phyloP scores from a whole-genome alignment of 305 asterid species.

The Lippia alba region DNA sequence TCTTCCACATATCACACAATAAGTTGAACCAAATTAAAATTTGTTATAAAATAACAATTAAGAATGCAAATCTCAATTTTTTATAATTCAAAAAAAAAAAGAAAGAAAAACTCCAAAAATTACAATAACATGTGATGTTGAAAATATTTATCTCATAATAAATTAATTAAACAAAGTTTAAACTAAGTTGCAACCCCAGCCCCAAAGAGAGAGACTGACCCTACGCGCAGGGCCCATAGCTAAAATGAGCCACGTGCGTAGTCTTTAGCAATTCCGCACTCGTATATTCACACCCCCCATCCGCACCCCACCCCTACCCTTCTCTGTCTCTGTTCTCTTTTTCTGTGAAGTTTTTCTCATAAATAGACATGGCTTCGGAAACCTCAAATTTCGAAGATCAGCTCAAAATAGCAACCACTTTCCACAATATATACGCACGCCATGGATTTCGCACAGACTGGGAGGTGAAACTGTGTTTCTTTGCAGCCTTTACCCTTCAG shows the following conservation, averaged over 20 bases:
- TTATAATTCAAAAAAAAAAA: too few relatives aligned
- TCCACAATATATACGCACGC: slow-evolving; percentile 35
- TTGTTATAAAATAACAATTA: too few relatives aligned
- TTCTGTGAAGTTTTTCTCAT: slow-evolving; percentile 28
- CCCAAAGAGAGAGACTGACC: slow-evolving; percentile 13
- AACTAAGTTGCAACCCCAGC: neutral
- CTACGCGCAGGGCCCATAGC: slow-evolving; percentile 43
- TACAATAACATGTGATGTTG: too few relatives aligned
- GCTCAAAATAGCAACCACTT: slow-evolving; percentile 50
- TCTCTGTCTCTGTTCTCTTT: slow-evolving; percentile 17
- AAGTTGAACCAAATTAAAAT: too few relatives aligned
- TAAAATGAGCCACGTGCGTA: slow-evolving; percentile 48
- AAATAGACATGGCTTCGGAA: neutral
- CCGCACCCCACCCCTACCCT: too few relatives aligned
- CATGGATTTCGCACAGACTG: slow-evolving; percentile 27
- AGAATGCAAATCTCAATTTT: too few relatives aligned
- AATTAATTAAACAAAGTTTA: too few relatives aligned
- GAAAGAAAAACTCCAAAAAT: too few relatives aligned
- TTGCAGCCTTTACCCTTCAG: neutral
- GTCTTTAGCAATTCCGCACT: neutral
- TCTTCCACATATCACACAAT: too few relatives aligned
- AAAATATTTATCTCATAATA: too few relatives aligned
- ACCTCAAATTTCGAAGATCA: slow-evolving; percentile 42
- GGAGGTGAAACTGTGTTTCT: slow-evolving; percentile 37
- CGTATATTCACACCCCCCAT: slow-evolving; percentile 32